Conservation (phyloP, 148 eudicot species). For the Chenopodium formosanum region DNA sequence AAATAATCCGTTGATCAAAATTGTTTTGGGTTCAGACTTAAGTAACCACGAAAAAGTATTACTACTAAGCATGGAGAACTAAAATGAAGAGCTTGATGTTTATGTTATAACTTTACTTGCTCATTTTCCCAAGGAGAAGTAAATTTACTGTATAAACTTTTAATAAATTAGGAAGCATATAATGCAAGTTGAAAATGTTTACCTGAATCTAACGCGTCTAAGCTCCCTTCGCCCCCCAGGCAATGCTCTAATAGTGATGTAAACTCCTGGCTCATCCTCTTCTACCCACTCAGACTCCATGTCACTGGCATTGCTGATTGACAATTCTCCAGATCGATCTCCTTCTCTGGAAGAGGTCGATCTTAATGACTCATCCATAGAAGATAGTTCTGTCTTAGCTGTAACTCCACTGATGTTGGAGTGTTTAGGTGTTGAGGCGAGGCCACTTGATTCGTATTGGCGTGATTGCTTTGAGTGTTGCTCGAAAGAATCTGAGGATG, state of each 20-base stretch:
- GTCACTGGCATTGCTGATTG: conserved; percentile 86
- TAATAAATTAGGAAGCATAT: background rate
- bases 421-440: conserved; percentile 74
- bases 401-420: conserved; percentile 75
- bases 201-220: conserved; percentile 99
- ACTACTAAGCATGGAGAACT: background rate
- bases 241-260: conserved; percentile 83
- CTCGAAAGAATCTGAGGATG: conserved; percentile 86
- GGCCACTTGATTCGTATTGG: conserved; percentile 58
- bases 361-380: conserved; percentile 65
- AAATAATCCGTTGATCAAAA: background rate
- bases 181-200: conserved; percentile 2
- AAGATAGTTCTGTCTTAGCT: conserved; percentile 78
- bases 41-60: background rate
- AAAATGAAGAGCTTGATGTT: background rate
- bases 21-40: background rate
- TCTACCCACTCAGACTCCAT: conserved; percentile 94
- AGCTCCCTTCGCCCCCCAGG: conserved; percentile 89
- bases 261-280: conserved; percentile 96
- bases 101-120: background rate
- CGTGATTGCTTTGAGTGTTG: conserved; percentile 60
- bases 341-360: conserved; percentile 83
- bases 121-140: background rate
- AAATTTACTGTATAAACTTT: background rate
- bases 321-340: conserved; percentile 82